phyloP scores from a whole-genome alignment of 805 yeast genomes.

The Zygosaccharomyces bisporus region DNA sequence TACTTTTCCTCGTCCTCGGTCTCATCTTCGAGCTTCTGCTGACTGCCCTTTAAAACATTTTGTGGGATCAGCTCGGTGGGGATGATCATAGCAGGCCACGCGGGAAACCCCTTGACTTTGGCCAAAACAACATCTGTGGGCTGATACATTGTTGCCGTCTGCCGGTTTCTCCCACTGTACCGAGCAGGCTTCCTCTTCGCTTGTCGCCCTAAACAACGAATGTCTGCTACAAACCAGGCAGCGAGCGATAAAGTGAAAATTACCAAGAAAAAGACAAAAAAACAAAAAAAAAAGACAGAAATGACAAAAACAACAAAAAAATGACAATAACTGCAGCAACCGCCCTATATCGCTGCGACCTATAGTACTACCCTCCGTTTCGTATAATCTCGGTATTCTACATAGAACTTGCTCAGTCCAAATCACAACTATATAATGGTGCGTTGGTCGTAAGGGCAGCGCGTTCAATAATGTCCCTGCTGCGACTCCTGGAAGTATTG shows the following conservation, averaged over 20 bases:
- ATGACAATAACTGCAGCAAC: neutral
- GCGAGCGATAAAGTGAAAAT: too few relatives aligned
- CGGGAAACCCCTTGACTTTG: constrained; percentile 80
- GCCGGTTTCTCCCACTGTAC: neutral
- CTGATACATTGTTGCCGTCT: constrained; percentile 24
- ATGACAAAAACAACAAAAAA: neutral
- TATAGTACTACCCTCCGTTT: constrained; percentile 4
- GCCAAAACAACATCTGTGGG: constrained; percentile 65
- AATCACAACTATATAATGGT: constrained; percentile 5
- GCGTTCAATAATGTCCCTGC: constrained; percentile 47
- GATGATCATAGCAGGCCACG: constrained; percentile 87
- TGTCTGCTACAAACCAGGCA: too few relatives aligned
- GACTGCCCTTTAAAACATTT: constrained; percentile 40
- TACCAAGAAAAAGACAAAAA: too few relatives aligned
- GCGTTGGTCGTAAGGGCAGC: neutral
- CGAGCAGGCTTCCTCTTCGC: too few relatives aligned
- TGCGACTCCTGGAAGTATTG: constrained; percentile 60
- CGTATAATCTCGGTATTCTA: constrained; percentile 5
- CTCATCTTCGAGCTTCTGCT: constrained; percentile 15
- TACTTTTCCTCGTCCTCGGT: constrained; percentile 17
- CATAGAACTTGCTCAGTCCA: constrained; percentile 7
- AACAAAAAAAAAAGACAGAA: too few relatives aligned
- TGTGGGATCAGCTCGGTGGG: constrained; percentile 58
- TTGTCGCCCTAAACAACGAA: too few relatives aligned
- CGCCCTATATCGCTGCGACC: neutral